phyloP scores from a whole-genome alignment of 2,329 filamentous ascomycete species.

The Xylaria polymorpha region DNA sequence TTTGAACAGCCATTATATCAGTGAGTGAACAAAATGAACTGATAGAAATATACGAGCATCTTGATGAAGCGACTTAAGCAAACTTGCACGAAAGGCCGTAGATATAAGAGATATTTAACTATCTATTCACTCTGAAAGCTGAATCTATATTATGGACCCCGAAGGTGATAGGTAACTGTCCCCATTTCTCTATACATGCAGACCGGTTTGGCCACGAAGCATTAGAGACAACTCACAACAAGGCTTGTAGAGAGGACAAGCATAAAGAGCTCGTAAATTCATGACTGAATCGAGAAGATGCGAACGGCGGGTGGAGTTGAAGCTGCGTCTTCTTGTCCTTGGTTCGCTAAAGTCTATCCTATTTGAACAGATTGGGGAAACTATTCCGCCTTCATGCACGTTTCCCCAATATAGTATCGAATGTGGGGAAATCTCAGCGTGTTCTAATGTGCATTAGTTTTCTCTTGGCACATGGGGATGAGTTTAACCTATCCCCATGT shows the following conservation, averaged over 20 bases:
- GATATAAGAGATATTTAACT: background rate
- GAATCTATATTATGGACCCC: background rate
- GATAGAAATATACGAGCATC: background rate
- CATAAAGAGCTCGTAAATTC: background rate
- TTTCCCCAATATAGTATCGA: background rate
- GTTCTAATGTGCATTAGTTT: background rate
- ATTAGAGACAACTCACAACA: background rate
- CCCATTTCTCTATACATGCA: background rate
- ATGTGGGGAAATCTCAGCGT: background rate
- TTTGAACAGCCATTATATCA: conserved; percentile 9
- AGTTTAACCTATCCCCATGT: background rate
- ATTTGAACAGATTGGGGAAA: background rate
- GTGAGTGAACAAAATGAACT: background rate
- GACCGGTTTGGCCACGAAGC: background rate
- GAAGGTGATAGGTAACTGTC: background rate
- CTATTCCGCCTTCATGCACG: background rate
- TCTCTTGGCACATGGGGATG: background rate
- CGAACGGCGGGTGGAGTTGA: background rate
- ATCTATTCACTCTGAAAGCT: background rate
- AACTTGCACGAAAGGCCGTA: no score
- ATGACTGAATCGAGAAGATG: background rate
- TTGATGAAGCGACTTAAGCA: no score
- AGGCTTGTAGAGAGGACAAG: background rate
- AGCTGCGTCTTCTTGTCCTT: background rate
- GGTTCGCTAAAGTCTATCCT: background rate